Evolutionary conservation across 768 basidiomycete species (phyloP).

Genomic region (Filobasidium floriforme): DNA sequence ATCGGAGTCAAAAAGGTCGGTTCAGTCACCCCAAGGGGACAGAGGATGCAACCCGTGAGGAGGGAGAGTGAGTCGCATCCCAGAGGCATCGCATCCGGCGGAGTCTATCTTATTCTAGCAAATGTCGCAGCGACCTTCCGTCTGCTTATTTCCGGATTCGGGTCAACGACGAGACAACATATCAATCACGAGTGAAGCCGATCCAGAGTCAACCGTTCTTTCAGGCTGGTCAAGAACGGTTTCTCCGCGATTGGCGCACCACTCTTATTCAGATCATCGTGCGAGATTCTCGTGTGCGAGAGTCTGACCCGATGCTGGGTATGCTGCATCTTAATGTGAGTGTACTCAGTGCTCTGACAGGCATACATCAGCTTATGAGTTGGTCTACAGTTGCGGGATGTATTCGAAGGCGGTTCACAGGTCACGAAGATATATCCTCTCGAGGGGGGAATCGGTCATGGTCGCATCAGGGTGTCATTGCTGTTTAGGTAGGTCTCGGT

Average conservation of each 20-base stretch:
- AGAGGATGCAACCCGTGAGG: conserved; percentile 14
- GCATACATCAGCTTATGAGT: background rate
- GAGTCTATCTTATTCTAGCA: no score
- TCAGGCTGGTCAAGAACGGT: conserved; percentile 15
- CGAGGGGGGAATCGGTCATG: conserved; percentile 13
- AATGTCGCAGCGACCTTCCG: conserved; percentile 9
- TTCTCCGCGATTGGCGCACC: conserved; percentile 12
- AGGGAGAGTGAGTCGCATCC: conserved; percentile 18
- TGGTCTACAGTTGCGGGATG: conserved; percentile 2
- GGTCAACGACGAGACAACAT: conserved; percentile 20
- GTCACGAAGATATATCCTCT: conserved; percentile 13
- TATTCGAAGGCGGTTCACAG: conserved; percentile 11
- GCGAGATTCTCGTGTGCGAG: conserved; percentile 14
- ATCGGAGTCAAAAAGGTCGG: background rate
- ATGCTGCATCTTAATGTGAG: conserved; percentile 17
- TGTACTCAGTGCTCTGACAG: background rate
- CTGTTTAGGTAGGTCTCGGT: conserved; percentile 18
- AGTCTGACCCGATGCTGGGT: conserved; percentile 18
- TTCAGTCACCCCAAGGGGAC: conserved; percentile 15
- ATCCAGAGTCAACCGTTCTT: conserved; percentile 18
- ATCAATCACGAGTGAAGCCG: conserved; percentile 19
- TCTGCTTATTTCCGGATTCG: conserved; percentile 16
- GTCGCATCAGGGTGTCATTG: conserved; percentile 12
- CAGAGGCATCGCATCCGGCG: no score
- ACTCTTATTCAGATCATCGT: conserved; percentile 8